Conservation (phyloP, 495 filamentous ascomycete species). For the Bacidia gigantensis region DNA sequence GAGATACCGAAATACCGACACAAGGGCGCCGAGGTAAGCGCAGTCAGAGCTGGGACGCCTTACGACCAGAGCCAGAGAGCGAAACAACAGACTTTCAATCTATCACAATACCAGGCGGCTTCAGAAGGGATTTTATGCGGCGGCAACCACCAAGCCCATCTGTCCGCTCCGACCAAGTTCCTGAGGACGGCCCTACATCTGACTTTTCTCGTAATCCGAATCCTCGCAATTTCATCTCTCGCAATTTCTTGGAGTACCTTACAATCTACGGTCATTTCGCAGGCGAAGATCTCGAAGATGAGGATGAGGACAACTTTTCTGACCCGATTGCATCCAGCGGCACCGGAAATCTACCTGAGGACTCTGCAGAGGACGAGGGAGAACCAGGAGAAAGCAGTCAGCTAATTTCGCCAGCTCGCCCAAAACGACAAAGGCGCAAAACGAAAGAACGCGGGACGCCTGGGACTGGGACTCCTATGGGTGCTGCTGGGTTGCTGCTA, state of each 20-base stretch:
- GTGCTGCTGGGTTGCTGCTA: conserved; percentile 68
- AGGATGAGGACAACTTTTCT: conserved; percentile 91
- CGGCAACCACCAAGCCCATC: conserved; percentile 47
- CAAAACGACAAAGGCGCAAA: conserved; percentile 50
- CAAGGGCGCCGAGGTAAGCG: conserved; percentile 39
- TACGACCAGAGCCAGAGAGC: conserved; percentile 60
- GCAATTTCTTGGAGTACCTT: conserved; percentile 87
- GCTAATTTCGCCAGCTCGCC: conserved; percentile 52
- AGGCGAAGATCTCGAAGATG: conserved; percentile 88
- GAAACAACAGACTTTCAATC: conserved; percentile 69
- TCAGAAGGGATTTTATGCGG: conserved; percentile 75
- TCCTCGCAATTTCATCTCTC: conserved; percentile 52
- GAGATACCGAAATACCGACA: conserved; percentile 50
- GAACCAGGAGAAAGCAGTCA: conserved; percentile 72
- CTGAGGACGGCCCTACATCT: conserved; percentile 26
- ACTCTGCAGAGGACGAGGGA: conserved; percentile 40
- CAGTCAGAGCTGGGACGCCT: conserved; percentile 72
- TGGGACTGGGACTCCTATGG: conserved; percentile 58
- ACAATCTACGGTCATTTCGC: conserved; percentile 95
- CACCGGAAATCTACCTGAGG: conserved; percentile 28
- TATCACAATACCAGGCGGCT: conserved; percentile 86
- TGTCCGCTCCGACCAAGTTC: conserved; percentile 27
- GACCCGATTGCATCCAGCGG: conserved; percentile 48
- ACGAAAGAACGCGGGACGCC: conserved; percentile 54
- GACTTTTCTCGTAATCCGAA: conserved; percentile 5